Base-by-base conservation (phyloP, 345 rosid species). In the Arabidopsis suecica region DNA sequence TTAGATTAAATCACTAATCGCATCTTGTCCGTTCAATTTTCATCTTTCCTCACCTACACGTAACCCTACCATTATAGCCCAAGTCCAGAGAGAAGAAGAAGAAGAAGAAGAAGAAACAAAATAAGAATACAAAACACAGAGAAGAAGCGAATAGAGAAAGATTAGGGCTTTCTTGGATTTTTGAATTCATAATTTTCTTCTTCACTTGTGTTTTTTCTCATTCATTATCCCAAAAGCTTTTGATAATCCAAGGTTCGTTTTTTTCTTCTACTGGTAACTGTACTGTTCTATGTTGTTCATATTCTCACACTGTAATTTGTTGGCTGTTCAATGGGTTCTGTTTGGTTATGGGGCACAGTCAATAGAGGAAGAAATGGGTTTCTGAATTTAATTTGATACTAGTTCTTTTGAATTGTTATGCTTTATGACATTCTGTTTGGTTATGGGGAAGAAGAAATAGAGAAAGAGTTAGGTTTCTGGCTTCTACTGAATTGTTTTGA, bases 101-200 rank as follows among this genome's bases (percentile, higher is more conserved):
- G 6, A 6, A 0, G 13, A 64, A 56, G 49, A 49, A 11, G 18
- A 16, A 16, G 18, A 16, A 16, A 16, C 18, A 16, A 16, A 16
- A 16, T 16, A 38, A 2, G 9, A 49, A n/a, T 23, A 13, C 68
- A 28, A 66, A 75, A 75, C 67, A 49, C 67, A 58, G 79, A 68
- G 61, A 55, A 55, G 66, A 58, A 60, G 72, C 8, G 10, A 74
- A 66, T 20, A 74, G 63, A 65, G 77, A 58, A 58, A 58, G 68
- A 63, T 70, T 77, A 77, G 80, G 80, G 80, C 66, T 76, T 48
- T 65, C 18, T 22, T 32, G 12, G 51, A 12, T 54, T 66, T 65
- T 37, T 20, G 49, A n/a, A 28, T 40, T 38, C 28, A 10, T 1
- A 64, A 61, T 41, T 61, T 32, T 67, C 68, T 50, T 68, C 49